These are phyloP conservation scores for Dalbergia cochinchinensis DNA, from an alignment of 306 rosid species.

Conservation along the genomic window DNA sequence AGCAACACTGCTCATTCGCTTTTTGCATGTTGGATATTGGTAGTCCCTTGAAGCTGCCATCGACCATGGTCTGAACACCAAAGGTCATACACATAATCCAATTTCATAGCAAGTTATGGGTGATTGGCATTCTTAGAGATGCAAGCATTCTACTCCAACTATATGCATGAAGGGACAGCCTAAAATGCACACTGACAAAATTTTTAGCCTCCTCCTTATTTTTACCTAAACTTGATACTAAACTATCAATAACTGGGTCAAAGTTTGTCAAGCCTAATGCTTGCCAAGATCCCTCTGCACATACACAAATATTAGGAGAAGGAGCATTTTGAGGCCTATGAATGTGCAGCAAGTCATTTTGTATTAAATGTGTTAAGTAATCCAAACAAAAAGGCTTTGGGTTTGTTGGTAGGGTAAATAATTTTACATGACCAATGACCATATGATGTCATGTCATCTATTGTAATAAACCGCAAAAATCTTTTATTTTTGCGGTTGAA, in stretches of 20 bases:
- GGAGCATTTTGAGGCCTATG: neutral
- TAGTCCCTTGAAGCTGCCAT: constrained; percentile 5
- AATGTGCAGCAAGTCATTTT: constrained; percentile 7
- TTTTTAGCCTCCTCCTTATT: neutral
- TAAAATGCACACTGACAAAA: neutral
- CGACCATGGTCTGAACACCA: constrained; percentile 14
- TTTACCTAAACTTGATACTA: neutral
- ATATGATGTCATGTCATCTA: constrained; percentile 1
- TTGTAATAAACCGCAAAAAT: neutral
- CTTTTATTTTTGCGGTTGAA: constrained; percentile 4
- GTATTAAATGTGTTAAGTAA: neutral
- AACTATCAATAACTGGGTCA: neutral
- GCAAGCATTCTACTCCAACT: constrained; percentile 12
- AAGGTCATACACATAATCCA: neutral
- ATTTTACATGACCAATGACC: constrained; percentile 24
- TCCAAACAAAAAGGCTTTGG: constrained; percentile 14
- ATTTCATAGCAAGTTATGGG: neutral
- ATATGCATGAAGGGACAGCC: neutral
- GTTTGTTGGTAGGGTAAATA: constrained; percentile 16
- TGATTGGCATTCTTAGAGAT: constrained; percentile 5
- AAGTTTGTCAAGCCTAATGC: neutral
- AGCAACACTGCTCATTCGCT: neutral
- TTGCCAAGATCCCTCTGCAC: neutral
- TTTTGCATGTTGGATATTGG: constrained; percentile 8
- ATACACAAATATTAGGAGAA: neutral